These are phyloP conservation scores for Ambispora gerdemannii DNA, from an alignment of 192 early-diverging fungal species.

Conservation along the genomic window DNA sequence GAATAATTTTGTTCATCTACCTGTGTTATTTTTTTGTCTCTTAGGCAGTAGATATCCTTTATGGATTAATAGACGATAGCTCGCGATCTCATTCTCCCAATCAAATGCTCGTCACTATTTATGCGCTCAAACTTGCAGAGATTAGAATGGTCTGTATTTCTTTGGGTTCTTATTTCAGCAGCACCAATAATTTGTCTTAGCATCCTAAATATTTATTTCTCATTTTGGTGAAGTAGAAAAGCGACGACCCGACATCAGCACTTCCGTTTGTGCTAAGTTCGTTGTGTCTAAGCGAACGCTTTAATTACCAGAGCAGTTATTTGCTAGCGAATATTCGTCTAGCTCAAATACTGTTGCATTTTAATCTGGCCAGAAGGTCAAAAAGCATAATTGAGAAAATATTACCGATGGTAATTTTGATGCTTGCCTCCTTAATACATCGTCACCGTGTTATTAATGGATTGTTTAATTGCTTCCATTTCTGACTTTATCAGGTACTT, in stretches of 20 bases:
- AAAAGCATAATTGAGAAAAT: conserved; percentile 28
- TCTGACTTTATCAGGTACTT: conserved; percentile 12
- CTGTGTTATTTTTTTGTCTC: neutral
- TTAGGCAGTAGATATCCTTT: conserved; percentile 13
- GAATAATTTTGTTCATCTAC: neutral
- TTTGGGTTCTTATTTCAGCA: neutral
- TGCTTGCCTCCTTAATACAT: neutral
- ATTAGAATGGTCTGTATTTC: conserved; percentile 23
- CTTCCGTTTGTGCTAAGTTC: conserved; percentile 26
- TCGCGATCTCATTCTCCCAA: conserved; percentile 10
- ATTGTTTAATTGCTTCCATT: neutral
- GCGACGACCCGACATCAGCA: conserved; percentile 15
- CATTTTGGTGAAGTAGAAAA: neutral
- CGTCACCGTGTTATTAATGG: neutral
- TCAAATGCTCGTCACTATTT: conserved; percentile 25
- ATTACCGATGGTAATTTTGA: conserved; percentile 18
- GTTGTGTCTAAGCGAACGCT: conserved; percentile 24
- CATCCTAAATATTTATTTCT: neutral
- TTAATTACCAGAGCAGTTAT: conserved; percentile 30
- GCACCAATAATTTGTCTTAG: neutral
- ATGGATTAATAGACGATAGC: conserved; percentile 17
- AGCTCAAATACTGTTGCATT: conserved; percentile 21
- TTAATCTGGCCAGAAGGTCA: conserved; percentile 13
- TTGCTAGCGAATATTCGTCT: conserved; percentile 24
- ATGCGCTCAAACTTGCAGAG: conserved; percentile 27